These are phyloP conservation scores for Edaphochlamys debaryana DNA, from an alignment of 139 green algal species.

Conservation along the genomic window DNA sequence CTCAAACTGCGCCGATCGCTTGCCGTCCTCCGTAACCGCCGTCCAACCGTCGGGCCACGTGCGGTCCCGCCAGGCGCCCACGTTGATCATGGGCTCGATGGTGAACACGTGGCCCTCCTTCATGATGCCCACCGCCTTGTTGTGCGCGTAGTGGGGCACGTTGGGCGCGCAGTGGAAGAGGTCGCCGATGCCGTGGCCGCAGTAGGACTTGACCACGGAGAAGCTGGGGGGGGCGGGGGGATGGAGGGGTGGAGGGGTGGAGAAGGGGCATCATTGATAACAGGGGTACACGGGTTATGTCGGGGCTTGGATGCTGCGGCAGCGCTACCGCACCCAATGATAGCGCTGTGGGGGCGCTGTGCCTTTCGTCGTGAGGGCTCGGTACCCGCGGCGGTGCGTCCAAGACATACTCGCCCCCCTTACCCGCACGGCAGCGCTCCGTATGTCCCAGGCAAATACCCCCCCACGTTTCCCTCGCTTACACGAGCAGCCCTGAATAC, in stretches of 20 bases:
- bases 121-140: constrained; percentile 29
- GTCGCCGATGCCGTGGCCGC: constrained; percentile 96
- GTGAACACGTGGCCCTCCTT: constrained; percentile 89
- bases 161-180: constrained; percentile 98
- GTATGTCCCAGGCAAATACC: no score
- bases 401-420: no score
- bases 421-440: no score
- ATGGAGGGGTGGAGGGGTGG: not conserved
- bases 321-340: no score
- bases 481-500: no score
- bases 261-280: not conserved
- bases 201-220: constrained; percentile 93
- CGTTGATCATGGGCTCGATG: constrained; percentile 97
- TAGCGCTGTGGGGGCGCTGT: no score
- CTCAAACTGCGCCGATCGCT: constrained; percentile 95
- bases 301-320: not conserved
- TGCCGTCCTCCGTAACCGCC: constrained; percentile 89
- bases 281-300: not conserved
- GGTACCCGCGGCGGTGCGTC: no score
- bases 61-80: constrained; percentile 76
- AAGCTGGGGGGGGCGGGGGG: constrained; percentile 53
- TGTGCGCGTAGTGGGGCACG: constrained; percentile 92
- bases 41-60: constrained; percentile 99
- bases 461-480: no score
- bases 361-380: no score